These are phyloP conservation scores for Xylaria curta DNA, from an alignment of 495 filamentous ascomycete species.

Conservation along the genomic window DNA sequence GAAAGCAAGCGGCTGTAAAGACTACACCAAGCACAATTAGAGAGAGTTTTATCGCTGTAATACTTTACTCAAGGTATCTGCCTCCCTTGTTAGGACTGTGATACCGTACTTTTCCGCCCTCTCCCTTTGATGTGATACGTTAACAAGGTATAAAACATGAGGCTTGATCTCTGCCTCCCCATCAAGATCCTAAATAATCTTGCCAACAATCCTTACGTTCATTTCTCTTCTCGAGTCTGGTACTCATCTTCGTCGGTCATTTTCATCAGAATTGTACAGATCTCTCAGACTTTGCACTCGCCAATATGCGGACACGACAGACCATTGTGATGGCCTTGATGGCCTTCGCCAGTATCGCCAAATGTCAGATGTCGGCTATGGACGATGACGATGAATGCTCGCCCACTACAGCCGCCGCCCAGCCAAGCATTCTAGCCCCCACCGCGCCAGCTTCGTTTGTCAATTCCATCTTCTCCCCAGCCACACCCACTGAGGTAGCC, in stretches of 20 bases:
- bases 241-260: slow-evolving; percentile 19
- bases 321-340: slow-evolving; percentile 31
- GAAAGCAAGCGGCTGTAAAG: neutral
- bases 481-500: neutral
- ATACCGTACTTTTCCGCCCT: neutral
- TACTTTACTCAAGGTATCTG: neutral
- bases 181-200: neutral
- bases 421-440: neutral
- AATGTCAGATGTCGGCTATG: slow-evolving; percentile 65
- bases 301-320: slow-evolving; percentile 53
- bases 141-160: slow-evolving; percentile 6
- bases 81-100: neutral
- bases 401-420: neutral
- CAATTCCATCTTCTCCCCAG: neutral
- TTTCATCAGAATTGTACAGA: neutral
- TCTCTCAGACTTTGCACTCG: neutral
- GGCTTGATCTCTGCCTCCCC: neutral
- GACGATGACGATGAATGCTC: neutral
- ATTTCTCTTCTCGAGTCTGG: slow-evolving; percentile 23
- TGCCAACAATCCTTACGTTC: neutral
- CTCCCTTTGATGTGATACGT: neutral
- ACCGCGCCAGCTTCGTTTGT: neutral
- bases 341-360: slow-evolving; percentile 57
- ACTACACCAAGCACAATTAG: neutral
- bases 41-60: neutral